phyloP scores from a whole-genome alignment of 2,329 filamentous ascomycete genomes.

The Dryadomyces quercus-mongolicae region DNA sequence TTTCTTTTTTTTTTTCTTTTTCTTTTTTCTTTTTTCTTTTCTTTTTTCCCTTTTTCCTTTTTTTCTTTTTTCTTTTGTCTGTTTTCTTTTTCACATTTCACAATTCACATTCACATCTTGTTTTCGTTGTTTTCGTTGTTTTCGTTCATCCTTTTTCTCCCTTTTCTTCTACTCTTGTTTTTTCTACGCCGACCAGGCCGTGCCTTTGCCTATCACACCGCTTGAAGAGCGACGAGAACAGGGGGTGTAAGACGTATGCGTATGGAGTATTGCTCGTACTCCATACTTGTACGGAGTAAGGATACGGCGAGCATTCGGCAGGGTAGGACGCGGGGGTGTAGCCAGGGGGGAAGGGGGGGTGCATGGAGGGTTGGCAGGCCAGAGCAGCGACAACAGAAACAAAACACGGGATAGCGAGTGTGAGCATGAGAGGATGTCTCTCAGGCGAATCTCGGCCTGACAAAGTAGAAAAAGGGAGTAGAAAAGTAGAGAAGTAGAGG shows the following conservation, averaged over 20 bases:
- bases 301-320: too few species aligned
- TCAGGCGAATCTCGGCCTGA: too few species aligned
- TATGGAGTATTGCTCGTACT: too few species aligned
- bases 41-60: conserved; percentile 10
- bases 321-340: not conserved
- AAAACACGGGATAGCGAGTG: not conserved
- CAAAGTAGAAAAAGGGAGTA: not conserved
- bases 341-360: not conserved
- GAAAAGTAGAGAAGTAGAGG: not conserved
- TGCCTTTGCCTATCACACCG: not conserved
- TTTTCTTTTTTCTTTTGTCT: too few species aligned
- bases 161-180: not conserved
- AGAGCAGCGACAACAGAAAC: too few species aligned
- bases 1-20: conserved; percentile 6
- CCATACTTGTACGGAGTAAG: too few species aligned
- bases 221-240: not conserved
- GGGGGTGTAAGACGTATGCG: too few species aligned
- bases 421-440: not conserved
- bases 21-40: conserved; percentile 12
- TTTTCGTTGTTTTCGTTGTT: conserved; percentile 12
- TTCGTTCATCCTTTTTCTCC: not conserved
- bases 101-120: not conserved
- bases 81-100: too few species aligned
- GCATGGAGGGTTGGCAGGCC: not conserved
- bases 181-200: not conserved